Percentiles rank a stretch among this genome's conserved stretches.
Conservation (phyloP, 139 green algal genomes). For the Coelastrella sp. region DNA sequence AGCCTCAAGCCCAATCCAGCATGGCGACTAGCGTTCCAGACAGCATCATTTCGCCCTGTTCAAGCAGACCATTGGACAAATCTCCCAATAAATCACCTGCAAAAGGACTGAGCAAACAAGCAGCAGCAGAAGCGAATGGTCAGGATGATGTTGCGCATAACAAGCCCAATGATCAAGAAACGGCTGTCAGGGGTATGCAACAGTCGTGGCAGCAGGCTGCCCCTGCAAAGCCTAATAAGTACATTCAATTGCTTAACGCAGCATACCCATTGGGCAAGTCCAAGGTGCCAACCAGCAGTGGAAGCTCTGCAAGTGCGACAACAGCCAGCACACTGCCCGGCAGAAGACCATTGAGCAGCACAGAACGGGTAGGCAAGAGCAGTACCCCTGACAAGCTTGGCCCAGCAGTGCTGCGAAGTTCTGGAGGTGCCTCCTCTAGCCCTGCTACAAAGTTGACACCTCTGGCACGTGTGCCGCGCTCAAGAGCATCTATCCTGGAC, state of each 20-base stretch:
- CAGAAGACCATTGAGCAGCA: background rate
- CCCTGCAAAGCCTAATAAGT: background rate
- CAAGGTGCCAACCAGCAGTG: constrained; percentile 1
- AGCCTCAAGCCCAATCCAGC: background rate
- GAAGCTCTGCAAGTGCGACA: too few species aligned
- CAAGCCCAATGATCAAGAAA: background rate
- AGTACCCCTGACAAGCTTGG: background rate
- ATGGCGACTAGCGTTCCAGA: background rate
- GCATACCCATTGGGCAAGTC: constrained; percentile 6
- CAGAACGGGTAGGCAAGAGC: background rate
- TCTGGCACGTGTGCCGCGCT: background rate
- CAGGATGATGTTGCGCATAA: background rate
- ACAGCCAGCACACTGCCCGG: too few species aligned
- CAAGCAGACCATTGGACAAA: background rate
- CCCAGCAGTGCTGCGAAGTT: background rate
- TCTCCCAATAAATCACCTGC: constrained; percentile 5
- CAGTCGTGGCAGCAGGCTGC: too few species aligned
- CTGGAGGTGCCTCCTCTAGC: background rate
- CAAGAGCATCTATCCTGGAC: constrained; percentile 34
- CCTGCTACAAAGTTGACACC: background rate
- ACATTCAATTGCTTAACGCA: constrained; percentile 31
- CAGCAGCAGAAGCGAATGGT: background rate
- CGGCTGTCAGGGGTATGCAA: too few species aligned
- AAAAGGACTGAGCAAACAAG: background rate
- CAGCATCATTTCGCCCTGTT: background rate